These are phyloP conservation scores for Cryptosporidium muris DNA, from an alignment of 169 alveolate genomes.

Conservation along the genomic window DNA sequence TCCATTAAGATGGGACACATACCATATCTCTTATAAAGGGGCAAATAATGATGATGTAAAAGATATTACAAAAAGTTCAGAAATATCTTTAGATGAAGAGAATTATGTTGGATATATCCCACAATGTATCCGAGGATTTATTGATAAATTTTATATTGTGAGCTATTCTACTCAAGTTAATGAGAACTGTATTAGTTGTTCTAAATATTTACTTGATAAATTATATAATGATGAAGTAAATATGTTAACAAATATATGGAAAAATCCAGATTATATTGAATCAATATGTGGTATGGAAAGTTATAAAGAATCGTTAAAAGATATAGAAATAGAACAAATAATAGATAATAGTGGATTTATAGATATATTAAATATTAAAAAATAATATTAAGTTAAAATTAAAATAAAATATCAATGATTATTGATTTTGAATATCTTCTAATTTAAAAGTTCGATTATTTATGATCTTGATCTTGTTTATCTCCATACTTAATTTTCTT, in stretches of 20 bases:
- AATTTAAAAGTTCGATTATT: not conserved
- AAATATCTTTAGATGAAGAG: not conserved
- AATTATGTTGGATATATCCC: constrained; percentile 35
- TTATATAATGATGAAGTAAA: constrained; percentile 18
- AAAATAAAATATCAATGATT: not conserved
- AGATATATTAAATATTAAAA: not conserved
- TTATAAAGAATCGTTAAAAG: no score
- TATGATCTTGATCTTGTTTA: not conserved
- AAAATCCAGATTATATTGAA: constrained; percentile 30
- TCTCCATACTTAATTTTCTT: no score
- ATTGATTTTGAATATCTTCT: not conserved
- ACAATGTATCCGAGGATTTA: constrained; percentile 52
- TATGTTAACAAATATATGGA: constrained; percentile 9
- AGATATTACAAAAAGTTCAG: not conserved
- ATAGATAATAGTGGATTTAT: no score
- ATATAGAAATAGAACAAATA: no score
- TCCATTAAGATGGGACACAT: constrained; percentile 82
- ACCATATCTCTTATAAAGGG: constrained; percentile 7
- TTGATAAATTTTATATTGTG: constrained; percentile 11
- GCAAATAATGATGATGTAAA: not conserved
- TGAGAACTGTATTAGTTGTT: constrained; percentile 43
- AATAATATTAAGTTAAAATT: not conserved
- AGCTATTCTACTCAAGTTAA: constrained; percentile 28
- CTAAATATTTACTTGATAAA: constrained; percentile 10
- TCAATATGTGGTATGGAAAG: constrained; percentile 17